These are phyloP conservation scores for Boletus sp. DNA, from an alignment of 1,284 basidiomycete species.

Conservation along the genomic window DNA sequence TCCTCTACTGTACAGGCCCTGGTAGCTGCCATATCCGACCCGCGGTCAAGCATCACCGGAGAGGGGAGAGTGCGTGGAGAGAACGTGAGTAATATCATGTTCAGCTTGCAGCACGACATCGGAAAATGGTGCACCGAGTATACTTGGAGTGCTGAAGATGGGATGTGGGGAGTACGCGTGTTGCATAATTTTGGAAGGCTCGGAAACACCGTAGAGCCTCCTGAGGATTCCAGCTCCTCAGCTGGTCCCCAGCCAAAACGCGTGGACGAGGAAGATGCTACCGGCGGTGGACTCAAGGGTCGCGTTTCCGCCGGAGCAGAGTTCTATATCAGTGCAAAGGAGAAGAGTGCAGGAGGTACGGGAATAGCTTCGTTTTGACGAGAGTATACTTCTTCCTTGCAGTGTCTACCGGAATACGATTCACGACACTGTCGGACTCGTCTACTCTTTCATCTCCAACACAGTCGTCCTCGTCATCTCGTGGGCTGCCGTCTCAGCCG, in stretches of 20 bases:
- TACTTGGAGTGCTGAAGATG: constrained; percentile 90
- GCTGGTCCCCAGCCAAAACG: constrained; percentile 44
- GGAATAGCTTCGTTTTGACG: neutral
- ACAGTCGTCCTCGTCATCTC: constrained; percentile 38
- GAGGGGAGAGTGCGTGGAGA: constrained; percentile 44
- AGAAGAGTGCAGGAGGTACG: constrained; percentile 85
- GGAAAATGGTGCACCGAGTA: constrained; percentile 94
- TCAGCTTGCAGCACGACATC: constrained; percentile 88
- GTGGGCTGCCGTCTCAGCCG: constrained; percentile 54
- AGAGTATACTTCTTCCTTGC: constrained; percentile 6
- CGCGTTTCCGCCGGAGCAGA: constrained; percentile 91
- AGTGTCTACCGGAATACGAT: constrained; percentile 93
- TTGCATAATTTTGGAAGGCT: constrained; percentile 88
- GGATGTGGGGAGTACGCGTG: constrained; percentile 87
- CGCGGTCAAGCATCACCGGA: constrained; percentile 45
- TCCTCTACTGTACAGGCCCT: constrained; percentile 67
- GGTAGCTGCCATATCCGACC: constrained; percentile 74
- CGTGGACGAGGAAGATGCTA: constrained; percentile 86
- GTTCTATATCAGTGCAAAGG: constrained; percentile 89
- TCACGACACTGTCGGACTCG: constrained; percentile 83
- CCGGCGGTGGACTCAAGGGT: constrained; percentile 86
- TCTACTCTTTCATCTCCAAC: constrained; percentile 60
- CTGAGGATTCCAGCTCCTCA: constrained; percentile 25
- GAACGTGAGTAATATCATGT: constrained; percentile 70
- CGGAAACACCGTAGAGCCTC: constrained; percentile 33